Base-by-base conservation (phyloP, 306 rosid genomes). In the Quercus cerris region DNA sequence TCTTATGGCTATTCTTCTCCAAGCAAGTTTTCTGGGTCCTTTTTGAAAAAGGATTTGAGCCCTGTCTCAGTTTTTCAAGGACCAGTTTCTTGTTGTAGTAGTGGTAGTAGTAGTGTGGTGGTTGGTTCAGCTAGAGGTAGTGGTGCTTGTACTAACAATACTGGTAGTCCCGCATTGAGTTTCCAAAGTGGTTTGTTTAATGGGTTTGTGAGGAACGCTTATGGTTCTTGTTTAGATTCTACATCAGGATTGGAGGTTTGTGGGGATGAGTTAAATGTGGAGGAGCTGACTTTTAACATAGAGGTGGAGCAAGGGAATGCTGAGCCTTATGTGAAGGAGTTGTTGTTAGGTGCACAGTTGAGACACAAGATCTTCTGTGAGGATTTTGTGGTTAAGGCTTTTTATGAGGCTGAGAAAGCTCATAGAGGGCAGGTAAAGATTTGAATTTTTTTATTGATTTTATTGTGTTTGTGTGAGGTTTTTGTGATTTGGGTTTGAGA, bases 51-150 rank as follows among this genome's bases (percentile, higher is more conserved):
- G 76, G 98, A 93, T 49, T 91, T 88, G 85, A 96, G 99, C 82
- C 99, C 97, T 0, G 91, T 93, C 15, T 96, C 98, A 14, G 99
- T 93, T 71, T 91, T 93, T 46, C 96, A 96, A 54, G 95, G 97
- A 4, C 98, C 99, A 0, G 89, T 93, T 80, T 95, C 98, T 54
- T 87, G 94, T 49, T 78, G 89, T 75, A 80, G 97, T 61, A 83
- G 87, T 15, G 54, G 54, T 49, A 12, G 54, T 49, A 49, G 54
- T 49, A 49, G 54, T 49, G 54, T 49, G 54, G 81, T 85, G 75
- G 88, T 82, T 56, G 82, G 85, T 4, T 81, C 92, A 0, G 82
- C 77, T 17, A 85, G 94, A 64, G 86, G 89, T 28, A 49, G 54
- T 49, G 3, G 17, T 49, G 17, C 17, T 49, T 49, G 54, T 49